These are phyloP conservation scores for Talaromyces verruculosus DNA, from an alignment of 2,329 filamentous ascomycete species.

Conservation along the genomic window DNA sequence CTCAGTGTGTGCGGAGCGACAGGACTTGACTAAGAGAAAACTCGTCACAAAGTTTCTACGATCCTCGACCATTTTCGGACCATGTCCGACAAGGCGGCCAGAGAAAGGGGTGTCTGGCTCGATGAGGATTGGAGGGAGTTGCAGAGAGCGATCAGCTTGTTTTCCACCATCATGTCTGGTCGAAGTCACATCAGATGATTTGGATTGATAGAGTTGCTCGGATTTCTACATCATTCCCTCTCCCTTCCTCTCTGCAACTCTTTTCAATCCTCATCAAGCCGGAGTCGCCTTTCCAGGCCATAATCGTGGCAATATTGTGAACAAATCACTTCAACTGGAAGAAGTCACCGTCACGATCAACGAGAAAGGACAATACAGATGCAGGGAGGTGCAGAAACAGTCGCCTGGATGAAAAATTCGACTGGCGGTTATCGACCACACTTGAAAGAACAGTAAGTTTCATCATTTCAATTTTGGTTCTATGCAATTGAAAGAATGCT, in stretches of 20 bases:
- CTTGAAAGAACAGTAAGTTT: background rate
- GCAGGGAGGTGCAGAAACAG: background rate
- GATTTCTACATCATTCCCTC: no score
- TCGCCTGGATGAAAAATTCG: background rate
- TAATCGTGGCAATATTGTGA: background rate
- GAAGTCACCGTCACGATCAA: background rate
- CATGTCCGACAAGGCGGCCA: background rate
- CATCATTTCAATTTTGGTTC: background rate
- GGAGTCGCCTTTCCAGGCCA: background rate
- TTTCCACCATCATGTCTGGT: background rate
- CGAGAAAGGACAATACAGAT: background rate
- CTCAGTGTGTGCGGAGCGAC: no score
- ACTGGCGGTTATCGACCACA: background rate
- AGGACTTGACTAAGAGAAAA: background rate
- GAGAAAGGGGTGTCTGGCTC: background rate
- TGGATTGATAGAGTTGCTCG: background rate
- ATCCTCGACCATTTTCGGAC: background rate
- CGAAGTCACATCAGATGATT: background rate
- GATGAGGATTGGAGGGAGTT: background rate
- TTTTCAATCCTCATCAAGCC: background rate
- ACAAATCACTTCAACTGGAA: background rate
- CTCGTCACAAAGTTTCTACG: background rate
- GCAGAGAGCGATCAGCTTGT: background rate
- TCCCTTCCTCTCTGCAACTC: background rate
- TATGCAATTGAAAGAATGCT: background rate